Percentiles rank a stretch among this genome's conserved stretches.
phyloP scores from a whole-genome alignment of 2,329 filamentous ascomycete genomes.

The Tolypocladium endophyticum region DNA sequence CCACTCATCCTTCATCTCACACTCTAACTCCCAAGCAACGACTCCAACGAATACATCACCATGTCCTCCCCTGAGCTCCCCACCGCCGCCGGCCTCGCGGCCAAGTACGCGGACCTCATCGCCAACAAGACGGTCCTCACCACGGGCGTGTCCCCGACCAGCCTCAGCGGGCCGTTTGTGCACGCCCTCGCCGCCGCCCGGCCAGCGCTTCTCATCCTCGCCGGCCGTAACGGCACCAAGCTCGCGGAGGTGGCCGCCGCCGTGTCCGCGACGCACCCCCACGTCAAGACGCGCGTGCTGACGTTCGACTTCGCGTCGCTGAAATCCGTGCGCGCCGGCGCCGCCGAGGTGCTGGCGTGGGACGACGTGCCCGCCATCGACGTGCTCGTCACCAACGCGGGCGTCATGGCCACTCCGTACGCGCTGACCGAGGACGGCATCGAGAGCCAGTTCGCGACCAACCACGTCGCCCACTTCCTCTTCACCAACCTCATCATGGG shows the following conservation, averaged over 20 bases:
- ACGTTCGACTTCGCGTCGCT: conserved; percentile 27
- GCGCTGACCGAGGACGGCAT: conserved; percentile 24
- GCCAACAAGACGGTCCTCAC: conserved; percentile 27
- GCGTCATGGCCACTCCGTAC: conserved; percentile 26
- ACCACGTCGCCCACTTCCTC: conserved; percentile 35
- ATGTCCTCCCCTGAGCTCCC: not conserved
- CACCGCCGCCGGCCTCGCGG: conserved; percentile 15
- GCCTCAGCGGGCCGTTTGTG: conserved; percentile 19
- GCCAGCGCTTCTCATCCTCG: conserved; percentile 32
- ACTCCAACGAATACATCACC: not conserved
- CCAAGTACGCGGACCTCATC: conserved; percentile 19
- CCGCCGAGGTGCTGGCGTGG: conserved; percentile 18
- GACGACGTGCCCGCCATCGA: conserved; percentile 16
- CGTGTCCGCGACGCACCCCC: conserved; percentile 19
- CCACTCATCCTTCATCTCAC: not conserved
- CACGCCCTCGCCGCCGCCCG: conserved; percentile 24
- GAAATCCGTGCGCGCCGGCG: conserved; percentile 23
- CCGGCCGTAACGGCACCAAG: conserved; percentile 31
- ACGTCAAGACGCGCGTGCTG: conserved; percentile 19
- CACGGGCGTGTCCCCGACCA: conserved; percentile 29
- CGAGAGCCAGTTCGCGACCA: conserved; percentile 32
- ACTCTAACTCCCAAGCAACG: not conserved
- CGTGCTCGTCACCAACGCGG: conserved; percentile 35
- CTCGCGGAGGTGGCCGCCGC: conserved; percentile 24
- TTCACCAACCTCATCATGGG: conserved; percentile 33